Evolutionary conservation across 805 yeast genomes (phyloP), one percentile per base, ranked within the genome.

Genomic region (Cyberlindnera veronae): DNA sequence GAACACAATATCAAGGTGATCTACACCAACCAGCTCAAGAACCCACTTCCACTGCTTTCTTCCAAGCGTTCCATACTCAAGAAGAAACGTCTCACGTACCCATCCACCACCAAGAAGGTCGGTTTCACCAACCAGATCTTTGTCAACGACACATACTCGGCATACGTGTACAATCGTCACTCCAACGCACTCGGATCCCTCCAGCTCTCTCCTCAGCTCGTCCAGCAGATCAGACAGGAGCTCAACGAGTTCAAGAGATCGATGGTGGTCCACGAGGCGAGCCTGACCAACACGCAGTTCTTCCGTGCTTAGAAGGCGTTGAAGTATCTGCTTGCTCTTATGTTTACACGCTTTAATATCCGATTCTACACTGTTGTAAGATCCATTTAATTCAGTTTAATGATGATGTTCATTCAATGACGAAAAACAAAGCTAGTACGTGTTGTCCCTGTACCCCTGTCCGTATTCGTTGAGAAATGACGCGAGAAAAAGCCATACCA

Each of bases 201-300:
- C 46, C 60, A 66, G 5, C 61, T 72, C n/a, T 74, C 76, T 41
- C 76, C 79, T 3, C 58, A 59, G 19, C 64, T 72, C 48, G 71
- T 81, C 41, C 71, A 69, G 46, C 69, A 68, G 37, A 78, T 84
- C 49, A 77, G 85, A 57, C 62, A 65, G 29, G 91, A 84, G 55
- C 59, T 84, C 51, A 84, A 84, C 53, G 64, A 68, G 19, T 83
- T 64, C 62, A 84, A 84, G 56, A 70, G 75, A 46, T 82, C 76
- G 41, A 84, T 84, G 95, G 60, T 66, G 28, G 84, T 84, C 26
- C 88, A 84, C 57, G 80, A 75, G 41, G 63, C 67, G 27, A 78
- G 86, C 28, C 71, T 68, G 40, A 60, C 63, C 22, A 74, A 77
- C 56, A 84, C 91, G 7, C 91, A 84, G 53, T 80, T 74, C 57